Percentiles rank a stretch among this genome's conserved stretches.
These are phyloP conservation scores for Calonectria henricotiae DNA, from an alignment of 2,329 filamentous ascomycete species.

Conservation along the genomic window DNA sequence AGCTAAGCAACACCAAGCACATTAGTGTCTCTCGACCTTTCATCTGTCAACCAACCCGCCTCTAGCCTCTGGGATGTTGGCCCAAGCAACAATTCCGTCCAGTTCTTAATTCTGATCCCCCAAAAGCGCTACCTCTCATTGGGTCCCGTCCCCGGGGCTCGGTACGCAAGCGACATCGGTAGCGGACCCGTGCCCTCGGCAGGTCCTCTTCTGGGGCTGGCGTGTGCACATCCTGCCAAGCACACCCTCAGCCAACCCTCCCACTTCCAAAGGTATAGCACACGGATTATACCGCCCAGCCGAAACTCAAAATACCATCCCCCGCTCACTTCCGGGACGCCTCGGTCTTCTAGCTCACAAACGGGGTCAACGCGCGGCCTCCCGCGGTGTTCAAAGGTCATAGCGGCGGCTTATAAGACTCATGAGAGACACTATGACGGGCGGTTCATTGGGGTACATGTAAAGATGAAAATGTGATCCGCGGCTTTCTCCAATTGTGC, in stretches of 20 bases:
- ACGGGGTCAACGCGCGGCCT: conserved; percentile 29
- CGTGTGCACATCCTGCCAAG: conserved; percentile 26
- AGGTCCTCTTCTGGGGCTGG: conserved; percentile 43
- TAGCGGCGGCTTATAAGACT: conserved; percentile 24
- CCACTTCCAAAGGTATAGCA: conserved; percentile 23
- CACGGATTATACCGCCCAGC: conserved; percentile 29
- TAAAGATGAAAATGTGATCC: conserved; percentile 3
- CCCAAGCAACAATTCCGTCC: conserved; percentile 26
- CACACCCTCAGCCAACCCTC: not conserved
- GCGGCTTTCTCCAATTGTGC: conserved; percentile 18
- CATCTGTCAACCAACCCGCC: conserved; percentile 21
- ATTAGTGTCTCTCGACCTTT: conserved; percentile 7
- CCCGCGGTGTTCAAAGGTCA: not conserved
- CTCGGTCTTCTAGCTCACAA: conserved; percentile 26
- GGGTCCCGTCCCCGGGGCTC: conserved; percentile 36
- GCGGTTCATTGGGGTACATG: conserved; percentile 12
- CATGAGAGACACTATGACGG: conserved; percentile 17
- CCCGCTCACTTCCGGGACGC: conserved; percentile 8
- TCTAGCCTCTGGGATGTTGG: conserved; percentile 17
- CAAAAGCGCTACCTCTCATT: conserved; percentile 24
- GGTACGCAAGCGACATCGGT: conserved; percentile 51
- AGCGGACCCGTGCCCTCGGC: conserved; percentile 45
- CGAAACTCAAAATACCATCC: conserved; percentile 29
- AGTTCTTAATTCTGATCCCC: conserved; percentile 25
- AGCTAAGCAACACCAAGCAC: not conserved